Percentiles rank a stretch among this genome's conserved stretches.
Conservation (phyloP, 2,329 filamentous ascomycete species). For the Huntiella omanensis region DNA sequence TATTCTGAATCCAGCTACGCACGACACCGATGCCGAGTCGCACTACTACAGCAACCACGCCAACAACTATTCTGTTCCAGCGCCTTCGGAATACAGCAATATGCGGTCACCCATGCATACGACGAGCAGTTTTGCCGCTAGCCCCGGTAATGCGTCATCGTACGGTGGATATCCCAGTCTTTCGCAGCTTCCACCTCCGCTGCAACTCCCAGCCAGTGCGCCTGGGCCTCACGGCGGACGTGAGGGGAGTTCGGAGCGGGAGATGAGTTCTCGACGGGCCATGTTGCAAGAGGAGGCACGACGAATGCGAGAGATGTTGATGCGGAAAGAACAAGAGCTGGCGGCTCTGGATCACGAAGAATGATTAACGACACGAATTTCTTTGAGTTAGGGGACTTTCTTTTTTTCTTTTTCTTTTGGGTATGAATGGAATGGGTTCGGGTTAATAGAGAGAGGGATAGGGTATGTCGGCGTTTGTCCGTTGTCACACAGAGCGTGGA, state of each 20-base stretch:
- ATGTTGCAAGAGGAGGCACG: conserved; percentile 56
- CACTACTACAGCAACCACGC: conserved; percentile 2
- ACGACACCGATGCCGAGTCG: conserved; percentile 3
- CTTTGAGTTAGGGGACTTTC: background rate
- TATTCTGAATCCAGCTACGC: conserved; percentile 42
- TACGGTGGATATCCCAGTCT: conserved; percentile 1
- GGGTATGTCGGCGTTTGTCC: background rate
- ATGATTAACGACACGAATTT: conserved; percentile 7
- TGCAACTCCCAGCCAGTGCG: background rate
- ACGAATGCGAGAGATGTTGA: conserved; percentile 52
- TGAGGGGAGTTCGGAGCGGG: conserved; percentile 9
- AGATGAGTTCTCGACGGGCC: conserved; percentile 35
- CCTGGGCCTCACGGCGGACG: background rate
- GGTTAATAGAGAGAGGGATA: background rate
- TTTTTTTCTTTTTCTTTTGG: background rate
- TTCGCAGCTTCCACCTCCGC: conserved; percentile 2
- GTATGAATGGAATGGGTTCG: background rate
- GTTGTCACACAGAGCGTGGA: too few relatives aligned
- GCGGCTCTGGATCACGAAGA: conserved; percentile 22
- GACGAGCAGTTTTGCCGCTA: conserved; percentile 3
- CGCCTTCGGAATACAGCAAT: conserved; percentile 3
- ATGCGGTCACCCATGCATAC: conserved; percentile 6
- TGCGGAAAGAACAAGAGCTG: conserved; percentile 56
- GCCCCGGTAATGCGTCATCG: conserved; percentile 1
- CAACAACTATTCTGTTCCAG: conserved; percentile 5